Evolutionary conservation across 306 rosid genomes (phyloP).

Genomic region (Malus sieversii): DNA sequence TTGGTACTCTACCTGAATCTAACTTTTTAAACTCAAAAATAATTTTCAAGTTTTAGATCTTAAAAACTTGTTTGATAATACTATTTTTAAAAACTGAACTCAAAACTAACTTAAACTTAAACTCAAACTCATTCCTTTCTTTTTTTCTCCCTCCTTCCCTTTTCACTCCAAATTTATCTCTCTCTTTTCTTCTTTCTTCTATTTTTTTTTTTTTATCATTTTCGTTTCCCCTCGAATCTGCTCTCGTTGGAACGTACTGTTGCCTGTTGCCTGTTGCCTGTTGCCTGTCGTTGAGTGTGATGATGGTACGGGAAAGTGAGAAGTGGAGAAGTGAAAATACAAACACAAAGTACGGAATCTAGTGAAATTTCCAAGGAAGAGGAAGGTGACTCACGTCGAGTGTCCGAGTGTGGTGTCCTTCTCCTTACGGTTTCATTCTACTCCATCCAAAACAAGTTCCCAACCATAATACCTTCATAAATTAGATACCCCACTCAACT

Average conservation of each 20-base stretch:
- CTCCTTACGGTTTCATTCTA: not conserved
- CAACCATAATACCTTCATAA: not conserved
- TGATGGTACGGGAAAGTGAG: conserved; percentile 10
- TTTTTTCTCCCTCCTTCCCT: no score
- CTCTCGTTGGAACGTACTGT: not conserved
- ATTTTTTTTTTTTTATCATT: no score
- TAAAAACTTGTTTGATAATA: no score
- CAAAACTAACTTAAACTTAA: no score
- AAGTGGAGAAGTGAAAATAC: not conserved
- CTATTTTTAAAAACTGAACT: no score
- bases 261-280: no score
- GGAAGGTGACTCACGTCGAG: not conserved
- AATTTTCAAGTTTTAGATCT: no score
- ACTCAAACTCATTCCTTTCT: no score
- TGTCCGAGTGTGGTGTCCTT: not conserved
- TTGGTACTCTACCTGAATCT: no score
- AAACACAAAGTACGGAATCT: conserved; percentile 26
- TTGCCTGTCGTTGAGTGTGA: not conserved
- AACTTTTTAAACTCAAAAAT: no score
- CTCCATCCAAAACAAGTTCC: not conserved
- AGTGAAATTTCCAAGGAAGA: conserved; percentile 32
- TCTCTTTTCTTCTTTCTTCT: no score
- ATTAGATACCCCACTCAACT: not conserved
- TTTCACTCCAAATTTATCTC: no score
- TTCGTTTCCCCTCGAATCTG: rapidly evolving